phyloP scores from a whole-genome alignment of 495 filamentous ascomycete species.

The Trichoderma erinaceum region DNA sequence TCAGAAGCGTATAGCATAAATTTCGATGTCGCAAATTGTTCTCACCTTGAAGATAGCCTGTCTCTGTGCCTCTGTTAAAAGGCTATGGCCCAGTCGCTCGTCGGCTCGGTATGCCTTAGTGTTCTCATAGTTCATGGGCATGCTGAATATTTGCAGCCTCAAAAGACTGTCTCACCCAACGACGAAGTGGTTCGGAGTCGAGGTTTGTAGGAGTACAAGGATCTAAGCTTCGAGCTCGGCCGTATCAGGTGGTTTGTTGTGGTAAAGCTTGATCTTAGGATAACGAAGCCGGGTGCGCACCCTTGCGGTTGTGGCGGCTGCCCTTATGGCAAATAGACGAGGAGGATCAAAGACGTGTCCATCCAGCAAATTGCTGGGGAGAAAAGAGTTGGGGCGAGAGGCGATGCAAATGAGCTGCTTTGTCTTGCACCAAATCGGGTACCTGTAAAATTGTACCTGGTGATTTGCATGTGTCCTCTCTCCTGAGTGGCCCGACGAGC shows the following conservation, averaged over 20 bases:
- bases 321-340: not conserved
- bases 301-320: not conserved
- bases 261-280: not conserved
- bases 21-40: not conserved
- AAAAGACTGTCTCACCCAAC: not conserved
- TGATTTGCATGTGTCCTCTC: slow-evolving; percentile 14
- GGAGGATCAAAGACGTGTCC: not conserved
- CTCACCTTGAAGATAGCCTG: slow-evolving; percentile 19
- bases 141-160: slow-evolving; percentile 4
- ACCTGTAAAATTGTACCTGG: not conserved
- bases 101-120: slow-evolving; percentile 14
- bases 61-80: slow-evolving; percentile 14
- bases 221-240: not conserved
- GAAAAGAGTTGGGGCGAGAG: slow-evolving; percentile 7
- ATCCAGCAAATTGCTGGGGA: slow-evolving; percentile 10
- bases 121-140: not conserved
- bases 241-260: not conserved
- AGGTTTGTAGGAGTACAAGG: not conserved
- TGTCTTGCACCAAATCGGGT: not conserved
- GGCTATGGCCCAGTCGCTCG: not conserved
- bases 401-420: slow-evolving; percentile 11
- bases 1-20: not conserved
- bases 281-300: not conserved
- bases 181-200: not conserved
- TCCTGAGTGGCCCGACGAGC: slow-evolving; percentile 1